A percentile compares a stretch with the other conserved stretches of the same genome.
Evolutionary conservation across 768 basidiomycete genomes (phyloP).

Genomic region (Lepiota brunneoincarnata): DNA sequence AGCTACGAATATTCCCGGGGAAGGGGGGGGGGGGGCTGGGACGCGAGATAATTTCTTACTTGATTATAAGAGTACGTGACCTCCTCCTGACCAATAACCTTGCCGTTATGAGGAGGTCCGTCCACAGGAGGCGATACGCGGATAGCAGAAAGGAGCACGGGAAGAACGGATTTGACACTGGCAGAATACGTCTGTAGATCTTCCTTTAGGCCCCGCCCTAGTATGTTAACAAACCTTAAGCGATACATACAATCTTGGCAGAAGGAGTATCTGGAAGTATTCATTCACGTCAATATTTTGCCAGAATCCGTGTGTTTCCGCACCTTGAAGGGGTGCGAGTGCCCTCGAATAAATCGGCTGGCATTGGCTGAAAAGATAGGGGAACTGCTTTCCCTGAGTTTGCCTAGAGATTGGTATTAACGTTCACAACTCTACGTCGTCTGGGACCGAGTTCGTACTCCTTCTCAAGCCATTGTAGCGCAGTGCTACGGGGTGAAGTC

Average conservation of each 20-base stretch:
- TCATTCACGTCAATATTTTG: background rate
- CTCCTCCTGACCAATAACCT: constrained; percentile 66
- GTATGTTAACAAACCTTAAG: background rate
- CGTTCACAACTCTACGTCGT: background rate
- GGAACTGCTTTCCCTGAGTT: constrained; percentile 82
- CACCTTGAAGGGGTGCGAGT: constrained; percentile 78
- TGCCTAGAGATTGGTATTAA: constrained; percentile 43
- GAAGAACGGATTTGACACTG: constrained; percentile 70
- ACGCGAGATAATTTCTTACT: constrained; percentile 36
- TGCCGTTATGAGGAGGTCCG: constrained; percentile 71
- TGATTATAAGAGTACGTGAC: constrained; percentile 80
- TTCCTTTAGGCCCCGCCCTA: background rate
- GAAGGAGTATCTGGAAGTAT: constrained; percentile 69
- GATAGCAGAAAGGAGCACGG: constrained; percentile 83
- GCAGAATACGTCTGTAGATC: constrained; percentile 78
- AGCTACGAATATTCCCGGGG: background rate
- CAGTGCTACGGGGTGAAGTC: constrained; percentile 72
- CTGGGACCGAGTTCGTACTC: constrained; percentile 43
- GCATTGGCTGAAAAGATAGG: constrained; percentile 90
- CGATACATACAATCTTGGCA: constrained; percentile 67
- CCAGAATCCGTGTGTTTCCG: background rate
- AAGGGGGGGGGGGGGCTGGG: too few species aligned
- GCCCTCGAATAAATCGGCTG: constrained; percentile 89
- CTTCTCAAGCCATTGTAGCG: constrained; percentile 86
- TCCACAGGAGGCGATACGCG: constrained; percentile 73